These are phyloP conservation scores for Acacia crassicarpa DNA, from an alignment of 306 rosid genomes.

Conservation along the genomic window DNA sequence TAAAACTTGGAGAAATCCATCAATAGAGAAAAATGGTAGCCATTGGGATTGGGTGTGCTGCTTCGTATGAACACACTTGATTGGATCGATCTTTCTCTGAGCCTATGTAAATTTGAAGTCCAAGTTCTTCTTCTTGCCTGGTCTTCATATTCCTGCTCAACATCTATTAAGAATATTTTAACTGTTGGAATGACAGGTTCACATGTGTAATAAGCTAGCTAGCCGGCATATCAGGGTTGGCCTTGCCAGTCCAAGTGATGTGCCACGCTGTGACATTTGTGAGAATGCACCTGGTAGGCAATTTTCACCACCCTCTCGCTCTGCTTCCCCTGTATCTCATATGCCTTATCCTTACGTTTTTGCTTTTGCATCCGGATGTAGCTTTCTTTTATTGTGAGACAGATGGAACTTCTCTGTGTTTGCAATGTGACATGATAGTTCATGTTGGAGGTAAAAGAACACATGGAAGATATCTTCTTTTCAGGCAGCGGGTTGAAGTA, in stretches of 20 bases:
- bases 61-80: background rate
- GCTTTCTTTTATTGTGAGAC: slow-evolving; percentile 98
- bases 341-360: slow-evolving; percentile 32
- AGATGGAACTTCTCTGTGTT: slow-evolving; percentile 93
- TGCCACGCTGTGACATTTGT: slow-evolving; percentile 91
- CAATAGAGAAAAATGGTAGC: background rate
- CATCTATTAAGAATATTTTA: slow-evolving; percentile 16
- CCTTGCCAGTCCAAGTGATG: slow-evolving; percentile 90
- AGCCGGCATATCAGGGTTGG: slow-evolving; percentile 97
- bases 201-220: slow-evolving; percentile 96
- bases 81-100: slow-evolving; percentile 3
- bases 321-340: background rate
- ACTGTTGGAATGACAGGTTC: slow-evolving; percentile 63
- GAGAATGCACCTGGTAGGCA: slow-evolving; percentile 92
- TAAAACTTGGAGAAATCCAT: background rate
- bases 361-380: slow-evolving; percentile 43
- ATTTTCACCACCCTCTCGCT: background rate
- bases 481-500: slow-evolving; percentile 97
- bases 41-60: background rate
- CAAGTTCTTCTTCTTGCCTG: slow-evolving; percentile 14
- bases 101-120: slow-evolving; percentile 14
- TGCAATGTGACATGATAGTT: slow-evolving; percentile 94
- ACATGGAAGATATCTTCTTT: slow-evolving; percentile 90
- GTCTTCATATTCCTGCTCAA: slow-evolving; percentile 24
- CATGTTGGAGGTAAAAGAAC: slow-evolving; percentile 99